Evolutionary conservation across 2,329 filamentous ascomycete genomes (phyloP), one percentile per base, ranked within the genome.

Genomic region (Coniella lustricola): DNA sequence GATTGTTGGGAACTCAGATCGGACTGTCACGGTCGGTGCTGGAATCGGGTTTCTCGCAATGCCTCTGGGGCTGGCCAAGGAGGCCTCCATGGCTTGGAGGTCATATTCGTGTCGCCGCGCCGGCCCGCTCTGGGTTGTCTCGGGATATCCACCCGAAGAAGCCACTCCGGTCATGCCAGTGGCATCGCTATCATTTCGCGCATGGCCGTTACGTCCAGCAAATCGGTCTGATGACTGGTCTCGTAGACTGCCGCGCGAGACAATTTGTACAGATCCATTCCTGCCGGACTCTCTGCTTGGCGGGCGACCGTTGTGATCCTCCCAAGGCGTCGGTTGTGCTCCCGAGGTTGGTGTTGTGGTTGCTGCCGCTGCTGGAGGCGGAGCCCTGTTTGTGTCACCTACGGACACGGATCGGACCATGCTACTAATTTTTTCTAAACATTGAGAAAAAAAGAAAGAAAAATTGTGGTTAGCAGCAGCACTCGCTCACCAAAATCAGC

Each of bases 1-100:
- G 60, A 98, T 79, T 1, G 93, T 97, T 0, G 93, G 93, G 62
- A 96, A 98, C 67, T 98, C 93, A 62, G 91, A 97, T 51, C 91
- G 87, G 41, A 98, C 86, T 0, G 88, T 95, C n/a, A 98, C 90
- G 0, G 81, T 86, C 0, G 93, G 93, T 5, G 90, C 74, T 1
- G 93, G 90, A 50, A 97, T 96, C 0, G 90, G 89, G 57, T 95
- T 95, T 59, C 85, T 87, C 9, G 82, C 76, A 17, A 85, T 76
- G 5, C 76, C 69, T 33, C 85, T 82, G 5, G 89, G 86, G 65
- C 82, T 90, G 55, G 80, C 79, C 16, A 94, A 75, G 31, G 83
- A 85, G 0, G 87, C 88, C 66, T 96, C 91, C 88, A 96, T 95
- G 3, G 90, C 90, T 64, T 97, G 91, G 14, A 95, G 81, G 62